Percentiles rank a stretch among this genome's conserved stretches.
Evolutionary conservation across 2,329 filamentous ascomycete genomes (phyloP).

Genomic region (Balansia obtecta): DNA sequence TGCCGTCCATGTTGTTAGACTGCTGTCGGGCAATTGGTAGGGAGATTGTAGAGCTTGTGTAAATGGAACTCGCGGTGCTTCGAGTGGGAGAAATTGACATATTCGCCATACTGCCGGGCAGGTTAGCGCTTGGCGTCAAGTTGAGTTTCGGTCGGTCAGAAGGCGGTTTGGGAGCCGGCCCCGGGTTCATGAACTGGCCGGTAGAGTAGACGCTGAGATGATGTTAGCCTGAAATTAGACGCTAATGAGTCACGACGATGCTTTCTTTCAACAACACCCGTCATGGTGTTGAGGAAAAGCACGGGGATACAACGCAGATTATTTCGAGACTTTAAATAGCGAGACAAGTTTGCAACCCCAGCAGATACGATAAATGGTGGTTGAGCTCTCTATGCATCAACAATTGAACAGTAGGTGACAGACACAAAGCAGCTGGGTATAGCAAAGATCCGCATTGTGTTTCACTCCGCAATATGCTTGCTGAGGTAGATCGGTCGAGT

Average conservation of each 20-base stretch:
- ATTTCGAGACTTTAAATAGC: neutral
- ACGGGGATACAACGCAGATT: neutral
- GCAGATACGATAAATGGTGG: neutral
- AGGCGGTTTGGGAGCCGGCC: conserved; percentile 84
- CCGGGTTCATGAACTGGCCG: conserved; percentile 87
- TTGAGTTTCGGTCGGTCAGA: conserved; percentile 71
- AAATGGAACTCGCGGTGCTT: conserved; percentile 51
- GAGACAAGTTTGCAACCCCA: neutral
- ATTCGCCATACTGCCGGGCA: conserved; percentile 67
- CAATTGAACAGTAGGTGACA: too few relatives aligned
- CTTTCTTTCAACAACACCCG: neutral
- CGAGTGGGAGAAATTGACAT: conserved; percentile 63
- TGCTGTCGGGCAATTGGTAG: conserved; percentile 55
- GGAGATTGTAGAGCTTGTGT: conserved; percentile 60
- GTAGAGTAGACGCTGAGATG: conserved; percentile 40
- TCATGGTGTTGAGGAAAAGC: neutral
- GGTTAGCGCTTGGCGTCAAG: conserved; percentile 62
- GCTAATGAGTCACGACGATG: neutral
- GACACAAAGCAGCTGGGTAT: neutral
- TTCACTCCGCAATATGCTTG: neutral
- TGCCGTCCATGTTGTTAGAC: conserved; percentile 47
- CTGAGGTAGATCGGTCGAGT: neutral
- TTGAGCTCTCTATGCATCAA: too few relatives aligned
- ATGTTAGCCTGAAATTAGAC: conserved; percentile 5
- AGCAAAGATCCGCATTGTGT: neutral